Conservation (phyloP, 805 yeast genomes). For the Tetrapisispora taiwanensis region DNA sequence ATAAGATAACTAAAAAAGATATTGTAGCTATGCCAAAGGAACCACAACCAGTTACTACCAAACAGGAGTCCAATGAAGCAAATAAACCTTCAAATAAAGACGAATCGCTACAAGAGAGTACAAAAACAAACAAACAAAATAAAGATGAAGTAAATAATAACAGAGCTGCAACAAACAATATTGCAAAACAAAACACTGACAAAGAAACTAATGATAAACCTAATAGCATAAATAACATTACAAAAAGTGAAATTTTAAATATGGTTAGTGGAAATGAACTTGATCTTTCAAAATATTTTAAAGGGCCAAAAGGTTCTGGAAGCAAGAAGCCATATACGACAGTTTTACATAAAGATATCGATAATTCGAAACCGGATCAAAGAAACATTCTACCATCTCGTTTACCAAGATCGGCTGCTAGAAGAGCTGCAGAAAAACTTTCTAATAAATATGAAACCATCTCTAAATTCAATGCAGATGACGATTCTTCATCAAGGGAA, state of each 20-base stretch:
- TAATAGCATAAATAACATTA: background rate
- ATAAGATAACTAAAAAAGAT: background rate
- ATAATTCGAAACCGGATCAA: slow-evolving; percentile 25
- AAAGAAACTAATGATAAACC: background rate
- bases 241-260: slow-evolving; percentile 21
- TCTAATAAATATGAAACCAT: slow-evolving; percentile 7
- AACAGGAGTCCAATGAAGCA: too few species aligned
- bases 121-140: too few species aligned
- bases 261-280: slow-evolving; percentile 19
- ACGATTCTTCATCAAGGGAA: slow-evolving; percentile 1
- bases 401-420: slow-evolving; percentile 24
- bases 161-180: too few species aligned
- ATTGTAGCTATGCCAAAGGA: too few species aligned
- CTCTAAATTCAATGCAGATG: slow-evolving; percentile 1
- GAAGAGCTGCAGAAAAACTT: slow-evolving; percentile 21
- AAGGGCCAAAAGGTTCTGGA: slow-evolving; percentile 6
- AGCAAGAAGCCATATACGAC: slow-evolving; percentile 24
- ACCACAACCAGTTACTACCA: too few species aligned
- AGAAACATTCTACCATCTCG: slow-evolving; percentile 23
- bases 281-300: slow-evolving; percentile 15
- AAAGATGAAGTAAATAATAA: too few species aligned
- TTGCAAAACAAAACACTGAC: background rate
- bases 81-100: too few species aligned
- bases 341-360: slow-evolving; percentile 21
- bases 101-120: too few species aligned